phyloP scores from a whole-genome alignment of 176 grass and related monocot genomes.

The Oryza longistaminata region DNA sequence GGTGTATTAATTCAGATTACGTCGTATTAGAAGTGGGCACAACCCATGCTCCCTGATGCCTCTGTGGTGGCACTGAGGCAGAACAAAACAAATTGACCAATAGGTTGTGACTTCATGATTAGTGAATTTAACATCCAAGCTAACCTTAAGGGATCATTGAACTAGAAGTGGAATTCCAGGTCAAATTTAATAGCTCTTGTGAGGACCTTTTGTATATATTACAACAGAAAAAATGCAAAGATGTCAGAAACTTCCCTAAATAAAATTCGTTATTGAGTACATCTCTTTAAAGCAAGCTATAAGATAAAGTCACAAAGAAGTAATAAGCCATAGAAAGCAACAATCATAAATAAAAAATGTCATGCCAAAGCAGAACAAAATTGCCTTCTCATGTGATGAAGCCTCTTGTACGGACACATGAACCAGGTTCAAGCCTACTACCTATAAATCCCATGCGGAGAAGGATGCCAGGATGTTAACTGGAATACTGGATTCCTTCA shows the following conservation, averaged over 20 bases:
- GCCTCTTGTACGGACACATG: background rate
- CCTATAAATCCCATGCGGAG: background rate
- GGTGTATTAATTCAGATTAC: background rate
- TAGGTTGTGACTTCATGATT: too few relatives aligned
- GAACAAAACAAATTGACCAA: too few relatives aligned
- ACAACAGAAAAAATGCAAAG: background rate
- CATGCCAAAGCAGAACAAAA: too few relatives aligned
- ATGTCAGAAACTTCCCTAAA: background rate
- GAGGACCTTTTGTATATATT: background rate
- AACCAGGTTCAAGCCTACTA: background rate
- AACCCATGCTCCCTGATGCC: too few relatives aligned
- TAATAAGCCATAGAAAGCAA: background rate
- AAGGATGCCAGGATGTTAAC: background rate
- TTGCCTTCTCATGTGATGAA: conserved; percentile 18
- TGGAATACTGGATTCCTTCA: background rate
- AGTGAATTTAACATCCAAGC: background rate
- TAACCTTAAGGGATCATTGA: background rate
- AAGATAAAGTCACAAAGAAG: background rate
- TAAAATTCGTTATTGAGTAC: background rate
- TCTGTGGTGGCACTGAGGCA: too few relatives aligned
- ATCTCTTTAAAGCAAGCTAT: background rate
- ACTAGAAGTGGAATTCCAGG: background rate
- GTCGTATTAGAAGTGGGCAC: too few relatives aligned
- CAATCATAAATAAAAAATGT: background rate
- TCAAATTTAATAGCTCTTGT: background rate